Base-by-base conservation (phyloP, 148 eudicot genomes). In the Camellia sinensis region DNA sequence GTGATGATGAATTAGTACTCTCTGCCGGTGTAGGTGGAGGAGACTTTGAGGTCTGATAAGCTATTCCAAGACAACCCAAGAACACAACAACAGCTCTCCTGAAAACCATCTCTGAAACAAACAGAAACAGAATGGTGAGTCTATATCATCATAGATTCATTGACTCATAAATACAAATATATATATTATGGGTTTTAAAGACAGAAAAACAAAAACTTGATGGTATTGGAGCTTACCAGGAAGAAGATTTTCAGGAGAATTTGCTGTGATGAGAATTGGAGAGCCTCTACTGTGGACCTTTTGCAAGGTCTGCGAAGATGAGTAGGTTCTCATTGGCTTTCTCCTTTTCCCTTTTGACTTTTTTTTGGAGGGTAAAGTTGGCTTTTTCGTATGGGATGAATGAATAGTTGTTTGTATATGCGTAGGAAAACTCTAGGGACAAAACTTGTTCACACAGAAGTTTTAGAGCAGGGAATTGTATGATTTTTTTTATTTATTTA, bases 11-110 rank as follows among this genome's bases (percentile, higher is more conserved):
- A n/a, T 29, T 45, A 8, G 22, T 14, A n/a, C 53, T 61, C 15
- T 75, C 67, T 53, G 78, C 22, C 3, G 44, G 2, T 54, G 72
- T 7, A 21, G 22, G 68, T 12, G 5, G 13, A 46, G 74, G 13
- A 44, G 29, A 29, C 29, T 4, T 41, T 68, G 66, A 8, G 3
- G 54, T 19, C 37, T 54, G 14, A 9, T 40, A 68, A 66, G 74
- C 40, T 9, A 78, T 18, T 43, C 80, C 80, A 40, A 67, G 53
- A 13, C 80, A 78, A 18, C 74, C 41, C 80, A 78, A 54, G 71
- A 78, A 48, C 64, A 78, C 0, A 10, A 78, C 53, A 52, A 2
- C 66, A 1, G 52, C n/a, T 53, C 80, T 67, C 64, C 40, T 43
- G 43, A 67, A 68, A 53, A 67, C 73, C 80, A 78, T 78, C 48